Base-by-base conservation (phyloP, 2,329 filamentous ascomycete species). In the Setomelanomma holmii region DNA sequence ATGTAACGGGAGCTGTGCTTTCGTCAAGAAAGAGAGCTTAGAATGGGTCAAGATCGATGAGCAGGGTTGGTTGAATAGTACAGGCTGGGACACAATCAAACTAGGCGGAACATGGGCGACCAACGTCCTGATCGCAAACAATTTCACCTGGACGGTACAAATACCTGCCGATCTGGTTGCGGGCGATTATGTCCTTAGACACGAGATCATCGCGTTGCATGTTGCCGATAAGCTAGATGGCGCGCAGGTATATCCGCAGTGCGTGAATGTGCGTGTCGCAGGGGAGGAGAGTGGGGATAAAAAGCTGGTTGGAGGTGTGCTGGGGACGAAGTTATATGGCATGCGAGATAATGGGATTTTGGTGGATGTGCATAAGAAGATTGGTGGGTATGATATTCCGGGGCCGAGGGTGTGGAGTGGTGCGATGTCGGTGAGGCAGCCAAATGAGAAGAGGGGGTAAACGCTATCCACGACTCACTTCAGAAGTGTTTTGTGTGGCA, bases 231-330 rank as follows among this genome's bases (percentile, higher is more conserved):
- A 73, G 2, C n/a, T 48, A 23, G 75, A 80, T 50, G 80, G 80
- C 12, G 80, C 80, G 6, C 82, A 80, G 74, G 76, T 73, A 67
- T 83, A 80, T 68, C 80, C 75, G 35, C 79, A 82, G 67, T 84
- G 82, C 59, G 62, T 82, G 38, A 82, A 82, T 63, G 52, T 83
- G 14, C 66, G 74, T 48, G 70, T 83, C 41, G 76, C 7, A 2
- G 27, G 75, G 1, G 74, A 73, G 20, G 65, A 64, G n/a, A 75
- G 75, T 20, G 65, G 63, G 39, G 38, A 74, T 67, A 14, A 73
- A 75, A 10, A 61, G 62, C 21, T 64, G 3, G 39, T 43, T 1
- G 52, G 49, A 12, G 84, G 83, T 40, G 76, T 75, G 8, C 55
- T 75, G 10, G 83, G 78, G 36, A 81, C 78, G 8, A 71, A 73